Percentiles rank a stretch among this genome's conserved stretches.
These are phyloP conservation scores for Penicillium sp. DNA, from an alignment of 2,329 filamentous ascomycete genomes.

Conservation along the genomic window DNA sequence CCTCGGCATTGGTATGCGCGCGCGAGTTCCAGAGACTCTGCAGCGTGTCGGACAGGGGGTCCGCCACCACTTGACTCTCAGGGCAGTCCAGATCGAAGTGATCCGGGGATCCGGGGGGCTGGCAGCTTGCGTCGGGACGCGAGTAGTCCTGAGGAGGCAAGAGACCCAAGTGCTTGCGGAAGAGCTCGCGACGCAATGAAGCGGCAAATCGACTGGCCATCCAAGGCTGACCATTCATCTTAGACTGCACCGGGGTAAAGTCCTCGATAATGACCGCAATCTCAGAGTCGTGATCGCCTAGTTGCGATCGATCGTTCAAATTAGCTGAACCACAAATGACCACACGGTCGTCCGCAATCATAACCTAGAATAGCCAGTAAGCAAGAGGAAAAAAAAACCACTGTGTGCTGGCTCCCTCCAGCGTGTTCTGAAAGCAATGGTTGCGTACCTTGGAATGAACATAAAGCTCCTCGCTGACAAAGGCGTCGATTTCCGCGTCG, in stretches of 20 bases:
- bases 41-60: constrained; percentile 54
- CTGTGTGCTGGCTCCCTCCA: no score
- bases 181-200: constrained; percentile 73
- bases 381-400: not conserved
- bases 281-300: constrained; percentile 86
- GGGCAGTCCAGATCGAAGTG: constrained; percentile 48
- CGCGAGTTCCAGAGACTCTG: constrained; percentile 53
- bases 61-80: constrained; percentile 48
- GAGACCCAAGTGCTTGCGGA: constrained; percentile 85
- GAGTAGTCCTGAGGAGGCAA: constrained; percentile 67
- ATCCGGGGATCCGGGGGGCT: constrained; percentile 53
- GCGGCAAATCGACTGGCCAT: constrained; percentile 75
- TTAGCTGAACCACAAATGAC: constrained; percentile 85
- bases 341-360: constrained; percentile 80
- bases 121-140: constrained; percentile 51
- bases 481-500: constrained; percentile 55
- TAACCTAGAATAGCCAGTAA: constrained; percentile 33
- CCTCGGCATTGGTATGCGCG: constrained; percentile 54
- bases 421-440: no score
- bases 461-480: constrained; percentile 59
- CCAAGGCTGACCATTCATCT: constrained; percentile 73
- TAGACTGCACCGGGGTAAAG: constrained; percentile 60
- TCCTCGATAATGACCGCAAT: constrained; percentile 88
- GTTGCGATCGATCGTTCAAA: constrained; percentile 82
- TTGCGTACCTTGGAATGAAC: constrained; percentile 49